phyloP scores from a whole-genome alignment of 2,329 filamentous ascomycete species.

The Cladosporium colombiae region DNA sequence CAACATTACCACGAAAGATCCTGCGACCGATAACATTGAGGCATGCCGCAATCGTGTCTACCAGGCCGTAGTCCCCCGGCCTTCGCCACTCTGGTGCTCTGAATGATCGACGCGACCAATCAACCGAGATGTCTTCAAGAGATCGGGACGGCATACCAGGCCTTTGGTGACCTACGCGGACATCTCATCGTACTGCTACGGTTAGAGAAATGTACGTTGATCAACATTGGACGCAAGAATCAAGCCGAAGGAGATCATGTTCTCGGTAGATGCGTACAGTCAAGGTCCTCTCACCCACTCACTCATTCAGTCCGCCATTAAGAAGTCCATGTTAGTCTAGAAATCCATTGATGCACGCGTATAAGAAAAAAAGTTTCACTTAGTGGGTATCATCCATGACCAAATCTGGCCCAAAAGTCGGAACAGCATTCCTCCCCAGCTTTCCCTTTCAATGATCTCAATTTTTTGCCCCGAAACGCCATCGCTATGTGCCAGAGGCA shows the following conservation, averaged over 20 bases:
- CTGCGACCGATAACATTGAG: background rate
- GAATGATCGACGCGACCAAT: background rate
- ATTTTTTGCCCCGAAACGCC: slow-evolving; percentile 24
- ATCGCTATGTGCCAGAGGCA: slow-evolving; percentile 26
- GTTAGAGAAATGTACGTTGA: background rate
- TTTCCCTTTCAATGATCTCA: background rate
- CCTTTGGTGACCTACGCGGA: background rate
- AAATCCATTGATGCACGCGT: slow-evolving; percentile 13
- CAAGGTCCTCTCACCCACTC: background rate
- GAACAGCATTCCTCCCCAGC: background rate
- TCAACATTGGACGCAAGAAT: background rate
- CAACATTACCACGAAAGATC: background rate
- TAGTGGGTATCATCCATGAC: slow-evolving; percentile 19
- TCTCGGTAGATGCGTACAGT: background rate
- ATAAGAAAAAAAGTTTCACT: slow-evolving; percentile 6
- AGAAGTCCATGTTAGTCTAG: background rate
- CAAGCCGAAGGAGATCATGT: background rate
- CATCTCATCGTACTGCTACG: background rate
- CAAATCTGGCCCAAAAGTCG: slow-evolving; percentile 8
- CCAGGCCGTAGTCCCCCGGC: background rate
- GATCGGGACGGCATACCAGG: background rate
- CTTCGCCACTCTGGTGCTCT: background rate
- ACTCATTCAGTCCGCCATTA: background rate
- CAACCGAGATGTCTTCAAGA: background rate
- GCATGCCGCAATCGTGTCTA: background rate